A percentile compares a stretch with the other conserved stretches of the same genome.
These are phyloP conservation scores for Bretschneidera sinensis DNA, from an alignment of 345 rosid genomes.

Conservation along the genomic window DNA sequence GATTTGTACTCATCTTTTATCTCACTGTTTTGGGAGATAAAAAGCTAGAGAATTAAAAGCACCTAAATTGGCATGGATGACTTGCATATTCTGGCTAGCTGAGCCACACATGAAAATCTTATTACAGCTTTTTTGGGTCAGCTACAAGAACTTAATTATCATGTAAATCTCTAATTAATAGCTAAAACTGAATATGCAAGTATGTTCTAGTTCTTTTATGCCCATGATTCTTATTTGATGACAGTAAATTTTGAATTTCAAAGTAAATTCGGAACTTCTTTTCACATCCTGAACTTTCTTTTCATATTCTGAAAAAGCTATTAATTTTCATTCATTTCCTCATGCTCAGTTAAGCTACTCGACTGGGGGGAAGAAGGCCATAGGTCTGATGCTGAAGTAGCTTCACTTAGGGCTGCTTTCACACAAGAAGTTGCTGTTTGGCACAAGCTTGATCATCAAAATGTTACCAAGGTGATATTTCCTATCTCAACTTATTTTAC, in stretches of 20 bases:
- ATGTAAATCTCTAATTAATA: neutral
- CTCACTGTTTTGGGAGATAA: constrained; percentile 19
- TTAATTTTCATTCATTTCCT: constrained; percentile 13
- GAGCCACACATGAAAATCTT: constrained; percentile 23
- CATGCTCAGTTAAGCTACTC: constrained; percentile 72
- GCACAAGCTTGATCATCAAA: constrained; percentile 98
- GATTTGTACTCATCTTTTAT: constrained; percentile 13
- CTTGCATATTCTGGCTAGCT: constrained; percentile 15
- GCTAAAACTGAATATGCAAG: constrained; percentile 1
- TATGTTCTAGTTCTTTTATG: neutral
- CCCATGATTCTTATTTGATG: neutral
- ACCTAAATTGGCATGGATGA: too few relatives aligned
- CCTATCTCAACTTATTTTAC: neutral
- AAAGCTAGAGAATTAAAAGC: constrained; percentile 16
- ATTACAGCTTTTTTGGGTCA: constrained; percentile 10
- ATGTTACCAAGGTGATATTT: constrained; percentile 70
- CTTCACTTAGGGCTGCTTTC: constrained; percentile 84
- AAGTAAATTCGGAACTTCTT: too few relatives aligned
- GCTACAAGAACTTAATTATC: neutral
- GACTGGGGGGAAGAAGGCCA: constrained; percentile 99
- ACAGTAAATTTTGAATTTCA: neutral
- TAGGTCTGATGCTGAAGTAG: constrained; percentile 82
- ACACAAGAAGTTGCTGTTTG: constrained; percentile 96
- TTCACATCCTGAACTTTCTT: constrained; percentile 2
- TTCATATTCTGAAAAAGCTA: neutral